Evolutionary conservation across 352 stramenopile species (phyloP).

Genomic region (Phytophthora idaei): DNA sequence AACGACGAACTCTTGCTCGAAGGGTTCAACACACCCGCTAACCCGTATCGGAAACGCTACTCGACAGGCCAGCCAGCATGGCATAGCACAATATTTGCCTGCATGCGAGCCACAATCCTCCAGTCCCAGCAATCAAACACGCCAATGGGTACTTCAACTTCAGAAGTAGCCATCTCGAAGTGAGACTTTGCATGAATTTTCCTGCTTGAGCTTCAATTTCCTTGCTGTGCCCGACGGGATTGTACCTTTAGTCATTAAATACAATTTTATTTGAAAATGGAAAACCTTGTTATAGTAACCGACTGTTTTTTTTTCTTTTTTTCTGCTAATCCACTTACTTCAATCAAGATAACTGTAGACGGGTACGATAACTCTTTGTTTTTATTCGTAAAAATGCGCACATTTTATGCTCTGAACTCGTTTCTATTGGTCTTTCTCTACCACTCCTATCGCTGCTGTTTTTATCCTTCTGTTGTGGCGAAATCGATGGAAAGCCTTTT

Average conservation of each 20-base stretch:
- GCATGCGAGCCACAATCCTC: neutral
- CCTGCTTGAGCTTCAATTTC: conserved; percentile 11
- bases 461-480: neutral
- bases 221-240: neutral
- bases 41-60: neutral
- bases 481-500: no score
- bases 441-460: neutral
- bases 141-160: conserved; percentile 15
- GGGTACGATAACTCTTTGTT: neutral
- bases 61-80: neutral
- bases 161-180: conserved; percentile 22
- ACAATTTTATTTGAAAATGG: neutral
- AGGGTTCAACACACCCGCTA: neutral
- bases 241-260: conserved; percentile 1
- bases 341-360: neutral
- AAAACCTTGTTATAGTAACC: neutral
- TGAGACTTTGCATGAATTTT: conserved; percentile 14
- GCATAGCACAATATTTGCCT: no score
- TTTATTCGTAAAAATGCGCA: conserved; percentile 16
- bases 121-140: no score
- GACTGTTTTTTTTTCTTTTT: neutral
- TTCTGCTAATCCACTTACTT: neutral
- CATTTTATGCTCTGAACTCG: neutral
- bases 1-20: neutral
- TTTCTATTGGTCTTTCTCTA: neutral